Evolutionary conservation across 768 basidiomycete genomes (phyloP).

Genomic region (Sporobolomyces phaffii): DNA sequence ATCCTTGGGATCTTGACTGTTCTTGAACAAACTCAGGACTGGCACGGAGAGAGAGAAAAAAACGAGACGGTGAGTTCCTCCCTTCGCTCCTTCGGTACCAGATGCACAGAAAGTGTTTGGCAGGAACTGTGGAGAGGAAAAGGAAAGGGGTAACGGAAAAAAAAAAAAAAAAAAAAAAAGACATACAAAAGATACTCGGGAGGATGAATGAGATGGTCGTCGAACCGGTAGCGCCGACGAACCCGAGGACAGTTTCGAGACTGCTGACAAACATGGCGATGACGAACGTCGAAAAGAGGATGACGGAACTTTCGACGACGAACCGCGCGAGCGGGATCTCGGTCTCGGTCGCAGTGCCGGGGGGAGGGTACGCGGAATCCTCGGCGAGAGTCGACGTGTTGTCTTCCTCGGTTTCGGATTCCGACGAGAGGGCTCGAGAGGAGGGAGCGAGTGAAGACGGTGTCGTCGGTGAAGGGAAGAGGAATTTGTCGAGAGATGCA

Average conservation of each 20-base stretch:
- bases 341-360: slow-evolving; percentile 43
- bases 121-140: too few relatives aligned
- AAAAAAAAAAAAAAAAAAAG: too few relatives aligned
- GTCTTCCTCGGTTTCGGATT: slow-evolving; percentile 52
- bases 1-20: slow-evolving; percentile 13
- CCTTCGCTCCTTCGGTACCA: too few relatives aligned
- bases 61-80: too few relatives aligned
- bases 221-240: slow-evolving; percentile 93
- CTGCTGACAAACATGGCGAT: slow-evolving; percentile 63
- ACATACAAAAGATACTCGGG: slow-evolving; percentile 29
- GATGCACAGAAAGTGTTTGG: too few relatives aligned
- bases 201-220: slow-evolving; percentile 91
- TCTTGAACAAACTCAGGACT: slow-evolving; percentile 35
- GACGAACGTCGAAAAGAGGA: slow-evolving; percentile 39
- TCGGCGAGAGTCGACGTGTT: background rate
- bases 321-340: slow-evolving; percentile 69
- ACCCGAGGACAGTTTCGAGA: slow-evolving; percentile 81
- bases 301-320: slow-evolving; percentile 57
- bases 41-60: background rate
- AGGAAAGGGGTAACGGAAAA: background rate
- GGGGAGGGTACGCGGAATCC: too few relatives aligned
- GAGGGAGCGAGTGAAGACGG: background rate
- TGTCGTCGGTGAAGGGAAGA: slow-evolving; percentile 45
- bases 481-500: slow-evolving; percentile 85
- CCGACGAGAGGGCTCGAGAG: slow-evolving; percentile 49